These are phyloP conservation scores for Arthrinium phaeospermum DNA, from an alignment of 2,329 filamentous ascomycete species.

Conservation along the genomic window DNA sequence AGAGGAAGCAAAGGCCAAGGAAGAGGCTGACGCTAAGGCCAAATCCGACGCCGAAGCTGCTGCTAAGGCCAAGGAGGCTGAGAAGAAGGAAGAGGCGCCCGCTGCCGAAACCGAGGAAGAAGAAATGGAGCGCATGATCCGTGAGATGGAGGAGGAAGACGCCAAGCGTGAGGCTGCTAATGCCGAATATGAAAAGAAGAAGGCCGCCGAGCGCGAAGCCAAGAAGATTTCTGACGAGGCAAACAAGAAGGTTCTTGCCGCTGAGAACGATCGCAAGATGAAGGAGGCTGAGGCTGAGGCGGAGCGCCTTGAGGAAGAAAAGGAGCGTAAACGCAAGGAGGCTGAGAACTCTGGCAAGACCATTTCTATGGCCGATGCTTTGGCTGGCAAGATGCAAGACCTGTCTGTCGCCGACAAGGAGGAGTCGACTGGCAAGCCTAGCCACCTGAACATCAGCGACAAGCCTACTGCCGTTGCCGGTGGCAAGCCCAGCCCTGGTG, in stretches of 20 bases:
- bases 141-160: slow-evolving; percentile 66
- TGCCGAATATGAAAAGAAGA: slow-evolving; percentile 48
- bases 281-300: slow-evolving; percentile 75
- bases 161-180: slow-evolving; percentile 55
- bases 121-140: slow-evolving; percentile 64
- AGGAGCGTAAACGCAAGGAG: slow-evolving; percentile 60
- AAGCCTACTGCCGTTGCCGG: slow-evolving; percentile 57
- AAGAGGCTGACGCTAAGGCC: slow-evolving; percentile 35
- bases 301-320: slow-evolving; percentile 75
- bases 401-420: slow-evolving; percentile 38
- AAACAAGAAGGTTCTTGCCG: slow-evolving; percentile 52
- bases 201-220: slow-evolving; percentile 51
- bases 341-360: slow-evolving; percentile 56
- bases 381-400: slow-evolving; percentile 47
- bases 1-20: slow-evolving; percentile 31
- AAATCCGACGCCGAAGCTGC: slow-evolving; percentile 37
- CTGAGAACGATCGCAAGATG: slow-evolving; percentile 68
- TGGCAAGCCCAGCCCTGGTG: slow-evolving; percentile 58
- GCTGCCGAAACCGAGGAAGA: slow-evolving; percentile 55
- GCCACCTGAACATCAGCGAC: slow-evolving; percentile 54
- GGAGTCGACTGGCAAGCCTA: slow-evolving; percentile 54
- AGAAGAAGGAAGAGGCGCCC: slow-evolving; percentile 50
- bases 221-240: slow-evolving; percentile 50
- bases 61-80: slow-evolving; percentile 37
- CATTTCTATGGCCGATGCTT: slow-evolving; percentile 57